Conservation (phyloP, 805 yeast species). For the Barnettozyma vustinii region DNA sequence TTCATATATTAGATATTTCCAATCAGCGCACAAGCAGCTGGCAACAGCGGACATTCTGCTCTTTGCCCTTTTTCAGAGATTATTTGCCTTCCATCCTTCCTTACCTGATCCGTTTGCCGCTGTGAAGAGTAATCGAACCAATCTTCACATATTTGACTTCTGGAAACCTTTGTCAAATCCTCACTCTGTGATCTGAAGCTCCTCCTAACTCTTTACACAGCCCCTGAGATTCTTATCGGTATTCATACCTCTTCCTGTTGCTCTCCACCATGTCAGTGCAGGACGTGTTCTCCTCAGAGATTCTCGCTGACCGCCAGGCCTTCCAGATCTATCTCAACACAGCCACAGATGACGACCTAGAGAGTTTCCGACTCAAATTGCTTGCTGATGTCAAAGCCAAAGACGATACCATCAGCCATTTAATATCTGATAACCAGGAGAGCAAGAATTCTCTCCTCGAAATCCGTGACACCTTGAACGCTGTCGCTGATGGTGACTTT, state of each 20-base stretch:
- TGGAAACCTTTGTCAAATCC: no score
- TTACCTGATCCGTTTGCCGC: no score
- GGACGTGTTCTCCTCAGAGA: background rate
- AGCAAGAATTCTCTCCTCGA: constrained; percentile 3
- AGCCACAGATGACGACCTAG: constrained; percentile 6
- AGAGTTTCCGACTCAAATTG: constrained; percentile 1
- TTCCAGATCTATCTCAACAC: constrained; percentile 2
- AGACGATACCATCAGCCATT: background rate
- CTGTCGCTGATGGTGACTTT: constrained; percentile 86
- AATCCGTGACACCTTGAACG: constrained; percentile 55
- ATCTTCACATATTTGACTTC: no score
- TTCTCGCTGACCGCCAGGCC: background rate
- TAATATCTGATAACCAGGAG: background rate
- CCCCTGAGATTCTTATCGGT: no score
- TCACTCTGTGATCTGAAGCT: no score
- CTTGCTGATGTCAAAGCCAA: background rate
- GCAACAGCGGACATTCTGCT: no score
- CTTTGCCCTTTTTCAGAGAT: no score
- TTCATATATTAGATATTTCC: no score
- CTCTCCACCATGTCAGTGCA: background rate
- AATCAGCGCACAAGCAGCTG: no score
- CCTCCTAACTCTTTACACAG: no score
- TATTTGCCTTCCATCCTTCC: no score
- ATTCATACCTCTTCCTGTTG: background rate
- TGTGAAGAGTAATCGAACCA: no score